Base-by-base conservation (phyloP, 345 rosid species). In the Atalantia buxifolia region DNA sequence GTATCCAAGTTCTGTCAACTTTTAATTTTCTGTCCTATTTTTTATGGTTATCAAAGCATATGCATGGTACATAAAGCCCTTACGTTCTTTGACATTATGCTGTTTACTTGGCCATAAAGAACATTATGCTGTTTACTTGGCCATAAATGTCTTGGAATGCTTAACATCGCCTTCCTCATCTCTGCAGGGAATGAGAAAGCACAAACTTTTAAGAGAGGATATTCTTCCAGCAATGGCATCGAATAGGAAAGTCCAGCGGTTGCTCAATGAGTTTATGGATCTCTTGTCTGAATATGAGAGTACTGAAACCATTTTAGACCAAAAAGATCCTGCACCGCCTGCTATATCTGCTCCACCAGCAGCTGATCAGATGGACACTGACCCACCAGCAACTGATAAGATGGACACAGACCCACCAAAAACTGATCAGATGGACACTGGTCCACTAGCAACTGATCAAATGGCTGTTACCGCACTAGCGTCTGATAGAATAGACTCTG, bases 181-280 rank as follows among this genome's bases (percentile, higher is more conserved):
- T 76, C 73, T 91, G 60, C 86, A 94, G 99, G 98, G 98, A 82
- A 89, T 93, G 92, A 84, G 86, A 85, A 97, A 94, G 86, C 98
- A 92, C 90, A 94, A 90, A 74, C 95, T 94, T 74, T 82, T 96
- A 72, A 81, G 89, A 80, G 93, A 94, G 55, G 98, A 94, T 81
- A 89, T 97, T 85, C 98, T 97, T 78, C 98, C 99, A 6, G 98
- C 98, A 57, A 89, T 92, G 95, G 99, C 98, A 69, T 86, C 98
- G 40, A 97, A 97, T 83, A 85, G 99, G 69, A 97, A 94, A 86
- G 99, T 97, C 55, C 99, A 97, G 87, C 90, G 98, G 45, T 87
- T 97, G 48, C 97, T 97, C 59, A 92, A 90, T 33, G 99, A 97
- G 84, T 97, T 97, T 78, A 89, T 94, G 89, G 95, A 97, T 87